Conservation (phyloP, 805 yeast genomes). For the Candida parachauliodes region DNA sequence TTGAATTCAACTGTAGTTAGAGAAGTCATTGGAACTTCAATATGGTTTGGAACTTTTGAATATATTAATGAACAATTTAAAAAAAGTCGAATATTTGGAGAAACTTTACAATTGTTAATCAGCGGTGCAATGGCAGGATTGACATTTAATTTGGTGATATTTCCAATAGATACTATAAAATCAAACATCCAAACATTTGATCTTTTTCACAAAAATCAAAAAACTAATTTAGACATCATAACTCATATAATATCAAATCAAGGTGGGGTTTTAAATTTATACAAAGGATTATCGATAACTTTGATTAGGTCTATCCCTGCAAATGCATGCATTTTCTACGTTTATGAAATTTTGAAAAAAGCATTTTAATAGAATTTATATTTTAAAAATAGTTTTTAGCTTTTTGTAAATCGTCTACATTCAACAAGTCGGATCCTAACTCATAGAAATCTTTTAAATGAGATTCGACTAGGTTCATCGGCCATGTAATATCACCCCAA, state of each 20-base stretch:
- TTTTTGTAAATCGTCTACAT: slow-evolving; percentile 55
- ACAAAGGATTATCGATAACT: slow-evolving; percentile 83
- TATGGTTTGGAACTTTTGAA: slow-evolving; percentile 93
- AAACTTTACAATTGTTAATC: slow-evolving; percentile 52
- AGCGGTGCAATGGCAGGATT: slow-evolving; percentile 91
- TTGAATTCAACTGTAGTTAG: slow-evolving; percentile 76
- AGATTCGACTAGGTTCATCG: slow-evolving; percentile 38
- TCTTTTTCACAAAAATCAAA: slow-evolving; percentile 14
- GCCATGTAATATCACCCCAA: slow-evolving; percentile 77
- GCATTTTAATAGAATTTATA: slow-evolving; percentile 13
- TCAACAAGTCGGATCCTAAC: slow-evolving; percentile 54
- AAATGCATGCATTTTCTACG: slow-evolving; percentile 79
- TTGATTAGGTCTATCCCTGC: slow-evolving; percentile 82
- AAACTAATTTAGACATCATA: slow-evolving; percentile 9
- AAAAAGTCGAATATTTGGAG: slow-evolving; percentile 18
- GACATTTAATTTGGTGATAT: slow-evolving; percentile 71
- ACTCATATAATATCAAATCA: slow-evolving; percentile 18
- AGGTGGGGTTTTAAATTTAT: slow-evolving; percentile 70
- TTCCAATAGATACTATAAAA: slow-evolving; percentile 90
- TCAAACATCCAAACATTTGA: slow-evolving; percentile 73
- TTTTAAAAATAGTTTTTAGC: slow-evolving; percentile 23
- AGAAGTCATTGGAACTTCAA: slow-evolving; percentile 86
- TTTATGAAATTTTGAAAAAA: slow-evolving; percentile 62
- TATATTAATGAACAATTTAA: slow-evolving; percentile 39
- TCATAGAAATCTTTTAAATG: slow-evolving; percentile 49